phyloP scores from a whole-genome alignment of 768 basidiomycete species.

The Zangia roseola region DNA sequence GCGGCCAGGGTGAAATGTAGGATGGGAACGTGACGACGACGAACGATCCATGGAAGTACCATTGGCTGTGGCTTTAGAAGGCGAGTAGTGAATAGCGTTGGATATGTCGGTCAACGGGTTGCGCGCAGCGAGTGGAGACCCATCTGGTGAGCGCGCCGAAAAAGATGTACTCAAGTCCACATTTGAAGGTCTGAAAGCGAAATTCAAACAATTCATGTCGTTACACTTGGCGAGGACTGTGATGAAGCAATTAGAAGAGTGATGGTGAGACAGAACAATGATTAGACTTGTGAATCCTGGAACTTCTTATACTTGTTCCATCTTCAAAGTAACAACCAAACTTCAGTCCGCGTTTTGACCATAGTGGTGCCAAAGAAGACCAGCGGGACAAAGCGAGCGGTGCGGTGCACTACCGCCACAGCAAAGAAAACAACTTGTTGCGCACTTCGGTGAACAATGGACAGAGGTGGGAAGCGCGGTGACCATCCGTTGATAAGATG shows the following conservation, averaged over 20 bases:
- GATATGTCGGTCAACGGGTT: slow-evolving; percentile 7
- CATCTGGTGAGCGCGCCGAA: slow-evolving; percentile 12
- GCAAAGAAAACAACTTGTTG: slow-evolving; percentile 12
- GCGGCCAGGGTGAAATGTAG: slow-evolving; percentile 14
- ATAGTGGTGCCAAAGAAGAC: slow-evolving; percentile 7
- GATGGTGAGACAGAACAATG: background rate
- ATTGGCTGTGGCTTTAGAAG: background rate
- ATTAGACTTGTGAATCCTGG: background rate
- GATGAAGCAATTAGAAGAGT: slow-evolving; percentile 7
- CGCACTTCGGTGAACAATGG: slow-evolving; percentile 2
- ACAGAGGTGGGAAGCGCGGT: slow-evolving; percentile 1
- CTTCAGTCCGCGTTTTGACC: slow-evolving; percentile 17
- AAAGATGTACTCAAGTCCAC: slow-evolving; percentile 5
- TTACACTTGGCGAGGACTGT: background rate
- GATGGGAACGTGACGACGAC: slow-evolving; percentile 6
- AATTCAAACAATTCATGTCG: background rate
- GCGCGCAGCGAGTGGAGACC: slow-evolving; percentile 3
- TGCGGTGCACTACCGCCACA: slow-evolving; percentile 10
- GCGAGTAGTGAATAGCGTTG: slow-evolving; percentile 1
- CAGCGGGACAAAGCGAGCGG: slow-evolving; percentile 21
- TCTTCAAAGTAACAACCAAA: slow-evolving; percentile 4
- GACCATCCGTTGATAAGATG: slow-evolving; percentile 10
- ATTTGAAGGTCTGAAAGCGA: background rate
- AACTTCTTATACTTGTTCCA: slow-evolving; percentile 19
- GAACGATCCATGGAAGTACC: slow-evolving; percentile 1